phyloP scores from a whole-genome alignment of 129 eudicot genomes.

The Deinandra increscens region DNA sequence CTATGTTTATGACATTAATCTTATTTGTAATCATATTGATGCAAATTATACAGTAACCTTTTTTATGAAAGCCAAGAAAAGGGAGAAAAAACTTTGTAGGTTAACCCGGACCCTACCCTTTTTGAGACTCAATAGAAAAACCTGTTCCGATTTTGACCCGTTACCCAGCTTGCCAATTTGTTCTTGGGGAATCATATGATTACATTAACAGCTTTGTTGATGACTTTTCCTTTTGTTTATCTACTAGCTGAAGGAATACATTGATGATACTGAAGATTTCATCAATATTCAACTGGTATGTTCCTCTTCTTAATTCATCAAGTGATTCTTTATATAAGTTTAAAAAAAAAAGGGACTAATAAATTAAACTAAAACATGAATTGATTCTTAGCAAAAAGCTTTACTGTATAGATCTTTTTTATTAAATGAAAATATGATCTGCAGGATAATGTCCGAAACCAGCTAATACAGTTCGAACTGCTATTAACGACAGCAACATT shows the following conservation, averaged over 20 bases:
- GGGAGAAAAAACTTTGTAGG: background rate
- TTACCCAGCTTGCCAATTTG: background rate
- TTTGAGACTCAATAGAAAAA: background rate
- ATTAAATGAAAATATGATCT: background rate
- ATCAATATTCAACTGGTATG: slow-evolving; percentile 94
- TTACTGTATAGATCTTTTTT: background rate
- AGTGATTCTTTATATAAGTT: background rate
- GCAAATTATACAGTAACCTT: background rate
- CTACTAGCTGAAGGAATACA: slow-evolving; percentile 92
- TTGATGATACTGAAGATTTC: slow-evolving; percentile 96
- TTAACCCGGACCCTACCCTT: background rate
- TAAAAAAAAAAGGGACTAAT: background rate
- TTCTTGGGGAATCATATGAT: background rate
- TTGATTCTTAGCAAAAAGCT: background rate
- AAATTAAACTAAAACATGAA: background rate
- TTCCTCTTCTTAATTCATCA: background rate
- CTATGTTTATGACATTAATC: background rate
- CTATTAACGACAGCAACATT: slow-evolving; percentile 82
- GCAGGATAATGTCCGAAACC: slow-evolving; percentile 95
- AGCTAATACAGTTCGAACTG: slow-evolving; percentile 88
- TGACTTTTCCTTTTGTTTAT: slow-evolving; percentile 4
- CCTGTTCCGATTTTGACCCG: background rate
- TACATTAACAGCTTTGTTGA: slow-evolving; percentile 7
- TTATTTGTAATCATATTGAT: background rate
- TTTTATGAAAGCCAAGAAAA: background rate